Base-by-base conservation (phyloP, 106 monocot genomes). In the Apostasia ramifera region DNA sequence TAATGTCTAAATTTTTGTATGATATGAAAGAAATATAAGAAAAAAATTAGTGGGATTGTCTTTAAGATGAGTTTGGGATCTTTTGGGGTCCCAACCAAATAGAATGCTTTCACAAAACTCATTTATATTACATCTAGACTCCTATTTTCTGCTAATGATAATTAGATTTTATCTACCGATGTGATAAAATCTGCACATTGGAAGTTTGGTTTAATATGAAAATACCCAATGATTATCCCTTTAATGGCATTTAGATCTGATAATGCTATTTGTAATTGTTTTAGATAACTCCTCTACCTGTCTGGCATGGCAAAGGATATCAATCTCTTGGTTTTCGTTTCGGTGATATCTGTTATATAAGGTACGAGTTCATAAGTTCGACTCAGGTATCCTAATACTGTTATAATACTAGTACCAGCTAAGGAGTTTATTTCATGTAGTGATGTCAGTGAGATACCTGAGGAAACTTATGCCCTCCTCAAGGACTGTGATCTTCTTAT, bases 371-470 rank as follows among this genome's bases (percentile, higher is more conserved):
- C 43, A 39, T 26, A 76, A 9, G 4, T 8, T 12, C 13, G 13
- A 2, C 13, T 53, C 2, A 1, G 13, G 2, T 1, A 53, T 53
- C 4, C 2, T 12, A 57, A 60, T 14, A 26, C 26, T 26, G 26
- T 26, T 26, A 26, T 26, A 26, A 26, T 26, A 26, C 26, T 26
- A 26, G 0, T 26, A 26, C 26, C 26, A 26, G 26, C 26, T 26
- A 0, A 26, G 26, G 26, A 26, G 26, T 63, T 70, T 55, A 66
- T 8, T 65, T 43, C 55, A 6, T 74, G 59, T 71, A 98, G 92
- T 80, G 97, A 98, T 85, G 97, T 83, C 14, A 98, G 97, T 76
- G 97, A 93, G 45, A 98, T 98, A 81, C 97, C 97, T 53, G 80
- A 86, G 67, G 89, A 92, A 76, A 98, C 97, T 59, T 98, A 93